These are phyloP conservation scores for Talaromyces islandicus DNA, from an alignment of 2,329 filamentous ascomycete species.

Conservation along the genomic window DNA sequence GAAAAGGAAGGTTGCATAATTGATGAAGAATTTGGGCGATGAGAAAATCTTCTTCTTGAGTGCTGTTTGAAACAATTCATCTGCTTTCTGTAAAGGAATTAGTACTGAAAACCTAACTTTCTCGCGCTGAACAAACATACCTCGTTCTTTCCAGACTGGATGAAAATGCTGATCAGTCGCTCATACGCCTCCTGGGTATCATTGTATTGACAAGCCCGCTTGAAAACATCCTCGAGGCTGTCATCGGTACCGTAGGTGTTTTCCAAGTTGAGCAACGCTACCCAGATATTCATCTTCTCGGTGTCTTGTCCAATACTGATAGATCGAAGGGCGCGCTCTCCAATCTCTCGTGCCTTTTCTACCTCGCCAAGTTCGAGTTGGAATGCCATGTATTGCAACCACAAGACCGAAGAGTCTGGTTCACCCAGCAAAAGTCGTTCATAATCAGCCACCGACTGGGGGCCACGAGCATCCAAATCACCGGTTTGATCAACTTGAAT, in stretches of 20 bases:
- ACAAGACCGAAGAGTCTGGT: conserved; percentile 86
- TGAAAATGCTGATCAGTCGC: conserved; percentile 87
- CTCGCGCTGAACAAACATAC: conserved; percentile 48
- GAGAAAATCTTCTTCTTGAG: conserved; percentile 80
- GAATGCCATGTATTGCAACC: conserved; percentile 99
- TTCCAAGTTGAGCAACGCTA: conserved; percentile 89
- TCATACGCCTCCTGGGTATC: conserved; percentile 86
- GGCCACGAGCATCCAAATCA: conserved; percentile 82
- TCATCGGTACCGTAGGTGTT: conserved; percentile 83
- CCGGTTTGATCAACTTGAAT: conserved; percentile 84
- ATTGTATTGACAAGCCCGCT: conserved; percentile 88
- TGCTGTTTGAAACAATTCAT: conserved; percentile 78
- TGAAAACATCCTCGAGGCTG: conserved; percentile 78
- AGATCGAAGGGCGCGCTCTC: conserved; percentile 80
- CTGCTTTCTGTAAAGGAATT: conserved; percentile 62
- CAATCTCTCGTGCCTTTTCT: conserved; percentile 79
- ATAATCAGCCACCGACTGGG: conserved; percentile 85
- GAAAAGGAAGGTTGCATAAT: conserved; percentile 92
- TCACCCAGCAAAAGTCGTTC: conserved; percentile 88
- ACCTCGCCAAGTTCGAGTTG: conserved; percentile 88
- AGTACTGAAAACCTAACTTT: conserved; percentile 12
- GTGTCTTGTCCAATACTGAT: conserved; percentile 87
- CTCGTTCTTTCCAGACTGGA: conserved; percentile 77
- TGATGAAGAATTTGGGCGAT: conserved; percentile 77
- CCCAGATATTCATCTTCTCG: conserved; percentile 94